These are phyloP conservation scores for Ceratobasidium papillatum DNA, from an alignment of 1,284 basidiomycete genomes.

Conservation along the genomic window DNA sequence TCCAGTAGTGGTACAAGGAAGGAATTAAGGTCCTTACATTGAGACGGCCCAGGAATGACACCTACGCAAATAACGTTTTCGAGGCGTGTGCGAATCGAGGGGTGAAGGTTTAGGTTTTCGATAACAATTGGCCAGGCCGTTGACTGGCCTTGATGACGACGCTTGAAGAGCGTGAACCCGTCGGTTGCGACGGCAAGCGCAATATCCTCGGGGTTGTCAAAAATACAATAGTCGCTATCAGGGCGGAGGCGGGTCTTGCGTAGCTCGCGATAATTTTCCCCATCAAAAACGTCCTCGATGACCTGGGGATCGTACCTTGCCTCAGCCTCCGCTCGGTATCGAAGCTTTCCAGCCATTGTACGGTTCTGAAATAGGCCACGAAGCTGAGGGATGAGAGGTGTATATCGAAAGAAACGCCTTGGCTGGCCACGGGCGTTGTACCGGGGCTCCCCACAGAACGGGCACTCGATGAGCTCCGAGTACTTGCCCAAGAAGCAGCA, in stretches of 20 bases:
- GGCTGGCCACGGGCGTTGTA: background rate
- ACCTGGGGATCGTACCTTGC: conserved; percentile 44
- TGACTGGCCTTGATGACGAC: conserved; percentile 43
- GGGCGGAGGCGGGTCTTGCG: background rate
- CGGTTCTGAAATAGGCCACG: background rate
- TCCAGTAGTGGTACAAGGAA: conserved; percentile 51
- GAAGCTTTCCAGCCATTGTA: conserved; percentile 43
- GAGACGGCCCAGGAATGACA: conserved; percentile 52
- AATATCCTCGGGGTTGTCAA: conserved; percentile 50
- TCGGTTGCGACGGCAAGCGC: conserved; percentile 52
- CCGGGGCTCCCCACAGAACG: background rate
- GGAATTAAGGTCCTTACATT: conserved; percentile 50
- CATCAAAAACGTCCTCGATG: conserved; percentile 47
- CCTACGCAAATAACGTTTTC: too few species aligned
- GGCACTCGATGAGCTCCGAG: background rate
- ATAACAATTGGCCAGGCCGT: conserved; percentile 47
- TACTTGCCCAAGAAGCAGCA: background rate
- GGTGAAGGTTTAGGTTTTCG: conserved; percentile 51
- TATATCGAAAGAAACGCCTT: background rate
- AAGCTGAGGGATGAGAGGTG: conserved; percentile 9
- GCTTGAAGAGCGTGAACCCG: conserved; percentile 56
- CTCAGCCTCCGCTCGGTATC: conserved; percentile 46
- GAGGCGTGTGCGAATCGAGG: conserved; percentile 45
- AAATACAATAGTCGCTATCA: conserved; percentile 46
- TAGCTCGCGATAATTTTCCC: conserved; percentile 27